These are phyloP conservation scores for Aureobasidium subglaciale DNA, from an alignment of 2,329 filamentous ascomycete genomes.

Conservation along the genomic window DNA sequence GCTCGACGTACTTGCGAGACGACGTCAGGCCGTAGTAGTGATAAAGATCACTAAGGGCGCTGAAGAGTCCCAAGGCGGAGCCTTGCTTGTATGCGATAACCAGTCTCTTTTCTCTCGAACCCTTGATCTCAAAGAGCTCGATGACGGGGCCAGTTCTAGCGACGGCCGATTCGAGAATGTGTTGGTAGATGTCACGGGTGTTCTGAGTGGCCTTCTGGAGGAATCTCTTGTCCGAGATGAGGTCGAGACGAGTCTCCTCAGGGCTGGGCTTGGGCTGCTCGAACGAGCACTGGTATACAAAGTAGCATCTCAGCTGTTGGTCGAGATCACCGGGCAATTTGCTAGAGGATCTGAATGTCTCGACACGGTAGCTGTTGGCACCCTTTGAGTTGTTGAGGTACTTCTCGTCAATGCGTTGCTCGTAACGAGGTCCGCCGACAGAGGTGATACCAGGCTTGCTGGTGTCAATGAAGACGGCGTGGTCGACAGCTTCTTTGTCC, in stretches of 20 bases:
- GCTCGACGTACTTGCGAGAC: slow-evolving; percentile 84
- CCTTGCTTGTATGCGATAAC: slow-evolving; percentile 92
- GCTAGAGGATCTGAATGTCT: slow-evolving; percentile 91
- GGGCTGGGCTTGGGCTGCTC: slow-evolving; percentile 63
- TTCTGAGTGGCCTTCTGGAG: slow-evolving; percentile 92
- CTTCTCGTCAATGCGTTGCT: slow-evolving; percentile 88
- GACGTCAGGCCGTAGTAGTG: slow-evolving; percentile 98
- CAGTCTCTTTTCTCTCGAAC: slow-evolving; percentile 81
- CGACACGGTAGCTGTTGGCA: slow-evolving; percentile 76
- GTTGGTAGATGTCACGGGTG: slow-evolving; percentile 91
- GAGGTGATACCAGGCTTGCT: slow-evolving; percentile 78
- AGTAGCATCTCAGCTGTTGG: slow-evolving; percentile 90
- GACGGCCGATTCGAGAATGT: slow-evolving; percentile 82
- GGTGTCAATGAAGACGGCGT: slow-evolving; percentile 98
- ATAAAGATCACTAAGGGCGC: slow-evolving; percentile 88
- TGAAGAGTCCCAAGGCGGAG: slow-evolving; percentile 89
- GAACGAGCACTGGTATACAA: slow-evolving; percentile 96
- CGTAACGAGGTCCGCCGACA: slow-evolving; percentile 77
- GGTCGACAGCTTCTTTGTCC: slow-evolving; percentile 89
- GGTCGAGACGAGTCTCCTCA: slow-evolving; percentile 79
- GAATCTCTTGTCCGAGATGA: slow-evolving; percentile 90
- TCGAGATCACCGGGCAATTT: slow-evolving; percentile 68
- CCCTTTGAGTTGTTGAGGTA: slow-evolving; percentile 75
- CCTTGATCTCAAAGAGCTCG: slow-evolving; percentile 94
- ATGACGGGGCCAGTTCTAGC: slow-evolving; percentile 87